phyloP scores from a whole-genome alignment of 192 early-diverging fungal genomes.

The Coemansia sp. region DNA sequence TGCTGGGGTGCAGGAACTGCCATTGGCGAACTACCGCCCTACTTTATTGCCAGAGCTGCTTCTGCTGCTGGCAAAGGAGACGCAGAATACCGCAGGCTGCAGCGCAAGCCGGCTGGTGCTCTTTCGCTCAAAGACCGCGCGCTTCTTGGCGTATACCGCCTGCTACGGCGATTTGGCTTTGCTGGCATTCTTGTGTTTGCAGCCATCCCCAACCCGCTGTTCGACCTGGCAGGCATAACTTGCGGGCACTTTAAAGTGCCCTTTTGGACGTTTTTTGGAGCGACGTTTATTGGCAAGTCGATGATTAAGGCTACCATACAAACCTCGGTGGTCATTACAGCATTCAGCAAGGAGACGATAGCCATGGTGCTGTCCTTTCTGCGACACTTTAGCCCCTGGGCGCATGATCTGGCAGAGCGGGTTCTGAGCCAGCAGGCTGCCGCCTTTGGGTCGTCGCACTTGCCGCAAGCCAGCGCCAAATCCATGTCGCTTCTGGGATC shows the following conservation, averaged over 20 bases:
- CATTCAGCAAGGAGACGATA: constrained; percentile 79
- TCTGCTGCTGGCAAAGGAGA: constrained; percentile 42
- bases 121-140: constrained; percentile 67
- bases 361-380: constrained; percentile 58
- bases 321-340: constrained; percentile 74
- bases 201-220: constrained; percentile 95
- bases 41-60: constrained; percentile 85
- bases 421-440: constrained; percentile 48
- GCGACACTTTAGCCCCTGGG: constrained; percentile 53
- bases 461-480: constrained; percentile 1
- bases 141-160: constrained; percentile 63
- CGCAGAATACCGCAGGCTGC: constrained; percentile 42
- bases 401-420: constrained; percentile 59
- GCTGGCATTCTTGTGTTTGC: constrained; percentile 89
- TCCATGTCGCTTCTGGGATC: constrained; percentile 57
- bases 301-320: constrained; percentile 83
- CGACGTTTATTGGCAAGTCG: constrained; percentile 92
- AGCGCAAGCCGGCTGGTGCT: constrained; percentile 21
- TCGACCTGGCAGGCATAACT: constrained; percentile 94
- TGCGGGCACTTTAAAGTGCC: constrained; percentile 90
- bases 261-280: constrained; percentile 93
- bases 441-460: not conserved
- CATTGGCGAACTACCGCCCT: constrained; percentile 91
- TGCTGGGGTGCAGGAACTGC: constrained; percentile 95
- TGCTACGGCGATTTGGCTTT: constrained; percentile 80